Conservation (phyloP, 805 yeast species). For the Yarrowia sp. region DNA sequence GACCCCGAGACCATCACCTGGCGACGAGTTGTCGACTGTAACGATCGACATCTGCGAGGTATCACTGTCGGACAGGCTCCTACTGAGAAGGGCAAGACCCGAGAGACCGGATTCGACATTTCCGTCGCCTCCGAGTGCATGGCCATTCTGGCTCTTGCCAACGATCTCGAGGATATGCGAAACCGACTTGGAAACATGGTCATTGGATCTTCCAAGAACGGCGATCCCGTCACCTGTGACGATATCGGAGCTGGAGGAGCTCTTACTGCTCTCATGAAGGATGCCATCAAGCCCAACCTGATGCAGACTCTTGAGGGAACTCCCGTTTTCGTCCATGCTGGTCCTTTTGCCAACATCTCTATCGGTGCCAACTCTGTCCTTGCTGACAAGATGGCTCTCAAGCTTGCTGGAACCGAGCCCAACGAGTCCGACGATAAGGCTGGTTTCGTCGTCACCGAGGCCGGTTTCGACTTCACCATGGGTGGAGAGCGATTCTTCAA, state of each 20-base stretch:
- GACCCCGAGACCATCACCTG: constrained; percentile 88
- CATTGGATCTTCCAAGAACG: constrained; percentile 72
- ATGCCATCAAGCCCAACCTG: constrained; percentile 91
- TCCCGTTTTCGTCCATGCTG: constrained; percentile 98
- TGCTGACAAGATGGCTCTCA: constrained; percentile 90
- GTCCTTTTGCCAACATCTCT: constrained; percentile 96
- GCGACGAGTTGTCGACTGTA: constrained; percentile 91
- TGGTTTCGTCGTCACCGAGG: constrained; percentile 94
- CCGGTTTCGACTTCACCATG: constrained; percentile 98
- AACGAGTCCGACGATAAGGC: constrained; percentile 42
- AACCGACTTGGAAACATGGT: constrained; percentile 84
- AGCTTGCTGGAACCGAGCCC: constrained; percentile 71
- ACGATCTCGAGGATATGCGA: constrained; percentile 78
- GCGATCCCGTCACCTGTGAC: constrained; percentile 87
- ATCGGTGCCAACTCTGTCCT: constrained; percentile 94
- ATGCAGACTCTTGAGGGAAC: constrained; percentile 98
- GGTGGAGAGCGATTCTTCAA: constrained; percentile 97
- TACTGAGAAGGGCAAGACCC: constrained; percentile 83
- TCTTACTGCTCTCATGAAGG: constrained; percentile 86
- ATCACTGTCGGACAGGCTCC: constrained; percentile 89
- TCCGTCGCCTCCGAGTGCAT: constrained; percentile 95
- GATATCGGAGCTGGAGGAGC: constrained; percentile 97
- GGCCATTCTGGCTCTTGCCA: constrained; percentile 89
- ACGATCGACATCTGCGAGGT: constrained; percentile 87
- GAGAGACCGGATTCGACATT: constrained; percentile 91